These are phyloP conservation scores for Phaseolus coccineus DNA, from an alignment of 331 rosid genomes.

Conservation along the genomic window DNA sequence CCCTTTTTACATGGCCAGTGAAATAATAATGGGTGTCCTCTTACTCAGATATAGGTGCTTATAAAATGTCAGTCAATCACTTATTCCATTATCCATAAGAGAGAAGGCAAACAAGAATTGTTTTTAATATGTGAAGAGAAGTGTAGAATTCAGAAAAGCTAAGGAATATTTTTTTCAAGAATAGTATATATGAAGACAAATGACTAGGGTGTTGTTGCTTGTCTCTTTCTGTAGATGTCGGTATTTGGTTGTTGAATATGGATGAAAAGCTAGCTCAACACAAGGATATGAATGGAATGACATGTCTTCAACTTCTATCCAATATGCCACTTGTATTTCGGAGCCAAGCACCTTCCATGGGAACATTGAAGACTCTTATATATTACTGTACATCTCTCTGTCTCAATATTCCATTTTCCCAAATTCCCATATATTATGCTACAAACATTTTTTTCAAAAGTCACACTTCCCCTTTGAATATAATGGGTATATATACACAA, in stretches of 20 bases:
- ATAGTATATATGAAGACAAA: too few relatives aligned
- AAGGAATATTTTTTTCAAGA: too few relatives aligned
- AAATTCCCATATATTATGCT: not conserved
- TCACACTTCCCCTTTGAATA: too few relatives aligned
- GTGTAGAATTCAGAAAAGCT: too few relatives aligned
- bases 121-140: too few relatives aligned
- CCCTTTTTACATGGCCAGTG: too few relatives aligned
- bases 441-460: not conserved
- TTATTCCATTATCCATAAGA: too few relatives aligned
- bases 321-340: slow-evolving; percentile 31
- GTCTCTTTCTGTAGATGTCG: slow-evolving; percentile 28
- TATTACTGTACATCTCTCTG: slow-evolving; percentile 11
- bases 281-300: not conserved
- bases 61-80: too few relatives aligned
- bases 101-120: too few relatives aligned
- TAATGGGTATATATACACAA: not conserved
- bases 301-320: slow-evolving; percentile 43
- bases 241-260: slow-evolving; percentile 21
- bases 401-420: not conserved
- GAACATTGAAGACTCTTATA: not conserved
- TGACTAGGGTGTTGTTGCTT: not conserved
- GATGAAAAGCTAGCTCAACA: slow-evolving; percentile 5
- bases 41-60: too few relatives aligned
- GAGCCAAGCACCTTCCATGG: slow-evolving; percentile 26
- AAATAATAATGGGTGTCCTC: too few relatives aligned